These are phyloP conservation scores for Fusarium buharicum DNA, from an alignment of 2,329 filamentous ascomycete species.

Conservation along the genomic window DNA sequence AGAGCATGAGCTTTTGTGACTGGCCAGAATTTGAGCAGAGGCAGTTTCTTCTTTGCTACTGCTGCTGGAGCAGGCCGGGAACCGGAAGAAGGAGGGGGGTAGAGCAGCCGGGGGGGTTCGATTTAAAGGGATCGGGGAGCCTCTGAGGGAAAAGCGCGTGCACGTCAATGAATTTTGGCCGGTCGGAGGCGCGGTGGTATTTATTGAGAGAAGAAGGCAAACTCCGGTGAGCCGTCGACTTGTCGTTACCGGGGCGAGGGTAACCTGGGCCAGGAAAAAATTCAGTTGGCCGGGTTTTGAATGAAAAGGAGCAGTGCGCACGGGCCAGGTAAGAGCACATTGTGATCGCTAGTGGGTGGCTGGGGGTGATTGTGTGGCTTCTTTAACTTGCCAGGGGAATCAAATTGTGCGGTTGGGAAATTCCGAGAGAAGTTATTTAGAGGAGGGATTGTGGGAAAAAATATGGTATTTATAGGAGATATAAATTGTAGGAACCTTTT, in stretches of 20 bases:
- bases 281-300: conserved; percentile 50
- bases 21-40: conserved; percentile 20
- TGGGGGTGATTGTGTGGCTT: conserved; percentile 16
- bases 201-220: conserved; percentile 56
- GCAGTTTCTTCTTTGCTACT: conserved; percentile 35
- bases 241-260: conserved; percentile 53
- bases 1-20: conserved; percentile 25
- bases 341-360: conserved; percentile 6
- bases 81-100: conserved; percentile 27
- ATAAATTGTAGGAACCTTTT: too few species aligned
- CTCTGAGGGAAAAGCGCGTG: conserved; percentile 59
- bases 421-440: neutral
- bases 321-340: conserved; percentile 10
- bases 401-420: conserved; percentile 15
- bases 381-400: conserved; percentile 12
- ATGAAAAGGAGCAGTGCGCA: conserved; percentile 24
- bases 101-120: conserved; percentile 39
- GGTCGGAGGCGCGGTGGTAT: conserved; percentile 59
- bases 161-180: conserved; percentile 57
- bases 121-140: conserved; percentile 44
- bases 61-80: conserved; percentile 19
- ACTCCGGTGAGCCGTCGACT: conserved; percentile 50
- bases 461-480: neutral
- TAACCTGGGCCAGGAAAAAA: conserved; percentile 49
- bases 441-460: too few species aligned